Evolutionary conservation across 1,284 basidiomycete genomes (phyloP), one percentile per base, ranked within the genome.

Genomic region (Melanopsichium pennsylvanicum): DNA sequence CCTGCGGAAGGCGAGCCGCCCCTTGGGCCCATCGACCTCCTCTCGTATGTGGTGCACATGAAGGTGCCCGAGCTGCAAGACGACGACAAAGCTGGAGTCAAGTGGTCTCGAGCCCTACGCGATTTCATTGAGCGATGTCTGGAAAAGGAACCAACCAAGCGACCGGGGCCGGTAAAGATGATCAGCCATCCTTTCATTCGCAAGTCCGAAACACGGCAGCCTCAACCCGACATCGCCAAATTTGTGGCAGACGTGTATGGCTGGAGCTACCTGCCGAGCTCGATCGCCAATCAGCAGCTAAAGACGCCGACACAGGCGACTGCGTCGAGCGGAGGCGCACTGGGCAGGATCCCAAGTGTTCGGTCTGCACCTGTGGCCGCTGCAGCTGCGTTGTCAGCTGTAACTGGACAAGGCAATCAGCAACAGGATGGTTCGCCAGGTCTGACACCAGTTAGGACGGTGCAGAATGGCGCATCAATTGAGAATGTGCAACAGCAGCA

Each of bases 211-310:
- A 87, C 88, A 78, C 86, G 89, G 79, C 90, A 92, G 70, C 79
- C 81, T 4, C 79, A 74, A 36, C 88, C 93, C 39, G 77, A 79
- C 38, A 75, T 80, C 59, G 78, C 72, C 45, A 73, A 74, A 22
- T 98, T 94, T 91, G 90, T 98, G 41, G 87, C 89, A 44, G 86
- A 90, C 76, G 88, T 97, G 23, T 94, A 92, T 88, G 88, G 87
- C 45, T 95, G 93, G 92, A 51, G 48, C 42, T 62, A 70, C 25
- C 56, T 70, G 4, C 66, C 66, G 15, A 51, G 34, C 9, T 60
- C 66, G 23, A 50, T 70, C 12, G 66, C 60, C 5, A 46, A 40
- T 8, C 64, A 69, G 27, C 62, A 66, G 45, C 40, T 54, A 39
- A 41, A 66, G 41, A 70, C 66, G 3, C 66, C 66, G 2, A 70